Base-by-base conservation (phyloP, 306 rosid genomes). In the Sphenostylis stenocarpa region DNA sequence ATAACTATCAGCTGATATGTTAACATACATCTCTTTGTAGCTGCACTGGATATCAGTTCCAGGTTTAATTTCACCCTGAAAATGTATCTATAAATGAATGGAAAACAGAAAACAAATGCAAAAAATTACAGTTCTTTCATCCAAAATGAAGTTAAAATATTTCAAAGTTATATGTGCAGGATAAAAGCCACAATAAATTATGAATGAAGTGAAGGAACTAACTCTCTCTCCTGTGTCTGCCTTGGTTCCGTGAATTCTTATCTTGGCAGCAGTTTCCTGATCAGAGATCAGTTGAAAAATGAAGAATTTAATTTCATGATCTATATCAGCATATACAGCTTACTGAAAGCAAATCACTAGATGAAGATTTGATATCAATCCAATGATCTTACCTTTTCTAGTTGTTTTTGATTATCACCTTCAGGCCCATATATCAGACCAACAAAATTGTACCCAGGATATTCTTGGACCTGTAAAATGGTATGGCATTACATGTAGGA, bases 261-360 rank as follows among this genome's bases (percentile, higher is more conserved):
- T 89, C 77, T 86, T 90, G 48, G 92, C 91, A 77, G 96, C 97
- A 81, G 97, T 95, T 87, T 95, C 99, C 99, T 95, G 80, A 38
- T 61, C 44, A 51, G 38, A 56, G 45, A 73, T 60, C 53, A 73
- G 68, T 73, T 21, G 3, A 47, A 57, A 33, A 66, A 20, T 38
- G 60, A 24, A 75, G 6, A 69, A 52, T 51, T 60, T 63, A 57
- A 70, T 34, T 45, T 41, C 62, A 28, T 5, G 17, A 72, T 67
- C 45, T 61, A 79, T 62, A 63, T 55, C 72, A 60, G 66, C 49
- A 66, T 44, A 84, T 73, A 51, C 52, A 24, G 39, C 55, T 60
- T 77, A 57, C 65, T 26, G 28, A 74, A 26, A 49, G 74, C 79
- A 49, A 56, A 62, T 29, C 43, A 75, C 28, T 3, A 29, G 56